phyloP scores from a whole-genome alignment of 495 filamentous ascomycete genomes.

The Penicillium flavigenum region DNA sequence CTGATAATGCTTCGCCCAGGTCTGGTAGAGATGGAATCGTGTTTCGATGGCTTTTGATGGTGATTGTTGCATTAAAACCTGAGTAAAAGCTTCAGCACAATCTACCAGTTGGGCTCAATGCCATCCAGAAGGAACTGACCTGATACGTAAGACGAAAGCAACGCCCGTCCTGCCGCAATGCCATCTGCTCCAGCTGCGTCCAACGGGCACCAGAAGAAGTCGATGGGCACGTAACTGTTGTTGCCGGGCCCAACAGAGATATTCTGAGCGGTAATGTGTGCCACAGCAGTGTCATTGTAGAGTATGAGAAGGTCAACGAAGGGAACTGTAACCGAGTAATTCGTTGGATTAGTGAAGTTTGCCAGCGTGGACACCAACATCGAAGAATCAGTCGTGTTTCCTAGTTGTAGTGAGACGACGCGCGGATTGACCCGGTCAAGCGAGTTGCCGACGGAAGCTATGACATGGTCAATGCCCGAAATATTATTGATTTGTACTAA shows the following conservation, averaged over 20 bases:
- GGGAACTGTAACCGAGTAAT: conserved; percentile 77
- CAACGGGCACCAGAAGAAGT: conserved; percentile 70
- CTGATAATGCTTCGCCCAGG: conserved; percentile 70
- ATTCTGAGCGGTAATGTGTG: conserved; percentile 64
- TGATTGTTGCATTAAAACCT: conserved; percentile 77
- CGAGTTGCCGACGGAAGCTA: conserved; percentile 47
- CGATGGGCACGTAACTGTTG: conserved; percentile 69
- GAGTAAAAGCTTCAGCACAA: conserved; percentile 1
- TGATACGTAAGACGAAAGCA: conserved; percentile 84
- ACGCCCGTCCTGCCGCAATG: conserved; percentile 59
- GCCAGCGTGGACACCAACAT: conserved; percentile 65
- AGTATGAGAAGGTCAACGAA: conserved; percentile 72
- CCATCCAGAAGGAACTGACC: conserved; percentile 46
- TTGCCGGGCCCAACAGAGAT: conserved; percentile 61
- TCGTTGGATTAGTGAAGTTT: conserved; percentile 86
- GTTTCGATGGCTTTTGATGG: conserved; percentile 62
- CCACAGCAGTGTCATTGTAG: conserved; percentile 70
- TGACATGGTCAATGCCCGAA: conserved; percentile 20
- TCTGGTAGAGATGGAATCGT: conserved; percentile 72
- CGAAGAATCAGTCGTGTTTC: conserved; percentile 65
- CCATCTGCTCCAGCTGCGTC: conserved; percentile 59
- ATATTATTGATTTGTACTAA: conserved; percentile 22
- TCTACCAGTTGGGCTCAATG: neutral
- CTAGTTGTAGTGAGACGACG: conserved; percentile 63
- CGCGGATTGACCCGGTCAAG: conserved; percentile 57